Evolutionary conservation across 768 basidiomycete genomes (phyloP).

Genomic region (Amanita exitialis): DNA sequence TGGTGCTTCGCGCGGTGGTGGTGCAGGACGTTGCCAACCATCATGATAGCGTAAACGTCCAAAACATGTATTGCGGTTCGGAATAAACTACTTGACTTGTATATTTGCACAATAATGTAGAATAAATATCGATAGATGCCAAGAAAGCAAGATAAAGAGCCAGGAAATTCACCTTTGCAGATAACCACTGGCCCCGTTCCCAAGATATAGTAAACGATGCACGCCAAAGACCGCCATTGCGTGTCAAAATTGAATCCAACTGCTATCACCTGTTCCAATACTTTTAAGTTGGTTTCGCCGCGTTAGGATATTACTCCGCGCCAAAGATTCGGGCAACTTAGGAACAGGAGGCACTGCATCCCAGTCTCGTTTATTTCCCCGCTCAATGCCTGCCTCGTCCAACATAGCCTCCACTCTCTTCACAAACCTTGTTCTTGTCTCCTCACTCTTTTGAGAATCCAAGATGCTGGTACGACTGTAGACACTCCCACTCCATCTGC

Average conservation of each 20-base stretch:
- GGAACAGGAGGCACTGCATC: constrained; percentile 13
- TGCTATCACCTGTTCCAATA: not conserved
- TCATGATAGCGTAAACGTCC: too few species aligned
- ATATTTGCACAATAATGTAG: constrained; percentile 4
- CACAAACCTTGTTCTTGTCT: constrained; percentile 39
- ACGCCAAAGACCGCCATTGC: not conserved
- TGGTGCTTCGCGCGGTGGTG: not conserved
- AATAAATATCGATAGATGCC: constrained; percentile 2
- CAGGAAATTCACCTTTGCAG: not conserved
- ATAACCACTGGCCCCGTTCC: not conserved
- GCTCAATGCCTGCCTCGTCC: constrained; percentile 25
- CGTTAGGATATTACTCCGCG: constrained; percentile 1
- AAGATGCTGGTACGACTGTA: constrained; percentile 44
- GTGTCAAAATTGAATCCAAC: not conserved
- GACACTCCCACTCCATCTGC: constrained; percentile 35
- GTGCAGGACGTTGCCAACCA: not conserved
- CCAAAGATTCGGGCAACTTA: constrained; percentile 23
- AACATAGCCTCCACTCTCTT: constrained; percentile 44
- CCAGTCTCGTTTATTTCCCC: constrained; percentile 9
- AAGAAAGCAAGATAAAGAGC: not conserved
- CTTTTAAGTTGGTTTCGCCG: constrained; percentile 1
- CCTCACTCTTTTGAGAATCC: constrained; percentile 41
- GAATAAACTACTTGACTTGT: not conserved
- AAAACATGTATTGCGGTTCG: not conserved
- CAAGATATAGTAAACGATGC: not conserved